Percentiles rank a stretch among this genome's conserved stretches.
Conservation (phyloP, 257 asterid species). For the Nicotiana noctiflora region DNA sequence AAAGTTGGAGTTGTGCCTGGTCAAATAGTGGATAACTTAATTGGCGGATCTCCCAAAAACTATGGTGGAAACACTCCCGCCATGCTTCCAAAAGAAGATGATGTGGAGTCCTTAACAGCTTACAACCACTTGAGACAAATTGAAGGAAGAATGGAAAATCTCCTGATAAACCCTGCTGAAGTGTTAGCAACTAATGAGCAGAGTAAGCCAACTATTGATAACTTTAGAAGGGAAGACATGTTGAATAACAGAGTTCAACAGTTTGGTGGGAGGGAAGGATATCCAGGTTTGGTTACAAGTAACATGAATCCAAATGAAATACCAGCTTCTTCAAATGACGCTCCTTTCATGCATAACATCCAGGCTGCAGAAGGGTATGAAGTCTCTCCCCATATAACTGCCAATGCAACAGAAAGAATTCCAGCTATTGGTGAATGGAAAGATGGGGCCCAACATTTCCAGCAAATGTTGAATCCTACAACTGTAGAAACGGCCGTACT, state of each 20-base stretch:
- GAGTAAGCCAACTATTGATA: conserved; percentile 27
- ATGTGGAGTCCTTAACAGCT: conserved; percentile 26
- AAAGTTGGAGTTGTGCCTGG: conserved; percentile 29
- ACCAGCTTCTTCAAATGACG: conserved; percentile 16
- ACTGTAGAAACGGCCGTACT: conserved; percentile 30
- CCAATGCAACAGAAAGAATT: conserved; percentile 31
- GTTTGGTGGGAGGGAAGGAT: conserved; percentile 27
- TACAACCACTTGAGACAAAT: conserved; percentile 54
- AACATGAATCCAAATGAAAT: conserved; percentile 10
- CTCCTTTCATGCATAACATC: conserved; percentile 15
- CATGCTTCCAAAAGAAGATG: conserved; percentile 43
- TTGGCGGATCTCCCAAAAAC: conserved; percentile 49
- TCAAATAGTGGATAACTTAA: conserved; percentile 36
- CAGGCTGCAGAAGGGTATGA: conserved; percentile 39
- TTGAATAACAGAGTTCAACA: conserved; percentile 27
- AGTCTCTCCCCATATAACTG: conserved; percentile 24
- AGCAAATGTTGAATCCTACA: conserved; percentile 29
- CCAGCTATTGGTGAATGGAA: conserved; percentile 36
- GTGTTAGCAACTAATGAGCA: conserved; percentile 28
- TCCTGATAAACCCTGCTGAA: conserved; percentile 51
- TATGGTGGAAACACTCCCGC: conserved; percentile 35
- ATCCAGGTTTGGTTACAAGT: conserved; percentile 10
- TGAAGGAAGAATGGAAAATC: conserved; percentile 65
- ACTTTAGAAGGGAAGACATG: conserved; percentile 25
- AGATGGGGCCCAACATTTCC: conserved; percentile 39